Base-by-base conservation (phyloP, 352 stramenopile species). In the Phytophthora citrophthora region DNA sequence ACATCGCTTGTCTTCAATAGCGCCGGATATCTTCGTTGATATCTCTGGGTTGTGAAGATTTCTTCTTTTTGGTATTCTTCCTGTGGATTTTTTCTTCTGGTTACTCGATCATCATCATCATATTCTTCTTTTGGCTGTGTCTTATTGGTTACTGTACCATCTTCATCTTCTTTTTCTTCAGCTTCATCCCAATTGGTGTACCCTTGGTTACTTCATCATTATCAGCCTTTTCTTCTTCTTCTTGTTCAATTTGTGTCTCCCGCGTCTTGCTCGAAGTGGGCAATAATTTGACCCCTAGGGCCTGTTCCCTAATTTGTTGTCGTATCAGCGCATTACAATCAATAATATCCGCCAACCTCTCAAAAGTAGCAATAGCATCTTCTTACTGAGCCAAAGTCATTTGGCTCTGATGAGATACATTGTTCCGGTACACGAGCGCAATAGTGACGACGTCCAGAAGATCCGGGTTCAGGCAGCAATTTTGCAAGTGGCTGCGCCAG, bases 401-500 rank as follows among this genome's bases (percentile, higher is more conserved):
- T 20, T 67, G 45, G 32, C 58, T 76, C 47, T 81, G 72, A 34
- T 81, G 72, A 0, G 72, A 51, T 27, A 81, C 68, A 49, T 77
- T 72, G 57, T 81, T 81, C 20, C 72, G 52, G 46, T 67, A 73
- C 48, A 67, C n/a, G 3, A 81, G 55, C 15, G 72, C 68, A 5
- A 57, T 49, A 38, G 73, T 60, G 16, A 81, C 72, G 9, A 81
- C 23, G 15, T 44, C 44, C 12, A 58, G 73, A 5, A 81, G 59
- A 51, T 74, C 50, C 12, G 61, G 38, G 39, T 76, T 46, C 18
- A 68, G 43, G 1, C 54, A 62, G 40, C 55, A 64, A 55, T 54
- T 70, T 13, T 60, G 58, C 39, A 80, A 52, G 52, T 83, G 72
- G 39, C 71, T 72, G 34, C 74, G 63, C 75, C 75, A 83, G 49